Percentiles rank a stretch among this genome's conserved stretches.
Evolutionary conservation across 352 stramenopile genomes (phyloP).

Genomic region (Saprolegnia parasitica): DNA sequence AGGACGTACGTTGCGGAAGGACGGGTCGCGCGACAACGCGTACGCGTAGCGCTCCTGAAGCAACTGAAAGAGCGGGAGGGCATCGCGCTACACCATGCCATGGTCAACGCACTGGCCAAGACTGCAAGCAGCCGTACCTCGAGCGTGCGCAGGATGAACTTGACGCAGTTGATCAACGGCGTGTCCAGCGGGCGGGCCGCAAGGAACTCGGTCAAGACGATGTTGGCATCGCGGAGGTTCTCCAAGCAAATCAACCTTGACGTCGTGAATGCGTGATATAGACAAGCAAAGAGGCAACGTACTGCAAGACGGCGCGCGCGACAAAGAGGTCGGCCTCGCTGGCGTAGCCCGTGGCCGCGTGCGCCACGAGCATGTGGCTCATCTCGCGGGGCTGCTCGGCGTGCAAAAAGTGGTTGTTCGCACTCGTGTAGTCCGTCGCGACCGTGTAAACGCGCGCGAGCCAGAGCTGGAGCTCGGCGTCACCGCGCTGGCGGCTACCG

Average conservation of each 20-base stretch:
- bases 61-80: slow-evolving; percentile 80
- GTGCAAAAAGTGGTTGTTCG: slow-evolving; percentile 76
- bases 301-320: slow-evolving; percentile 72
- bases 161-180: slow-evolving; percentile 79
- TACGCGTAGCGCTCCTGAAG: slow-evolving; percentile 77
- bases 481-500: slow-evolving; percentile 64
- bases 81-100: slow-evolving; percentile 51
- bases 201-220: slow-evolving; percentile 65
- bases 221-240: slow-evolving; percentile 83
- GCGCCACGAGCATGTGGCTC: slow-evolving; percentile 63
- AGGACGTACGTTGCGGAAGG: slow-evolving; percentile 69
- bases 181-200: slow-evolving; percentile 52
- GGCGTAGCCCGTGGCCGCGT: slow-evolving; percentile 63
- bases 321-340: slow-evolving; percentile 82
- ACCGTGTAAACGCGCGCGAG: slow-evolving; percentile 49
- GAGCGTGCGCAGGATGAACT: slow-evolving; percentile 78
- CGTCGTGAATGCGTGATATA: background rate
- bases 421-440: slow-evolving; percentile 55
- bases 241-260: slow-evolving; percentile 68
- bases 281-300: slow-evolving; percentile 30
- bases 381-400: slow-evolving; percentile 67
- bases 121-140: slow-evolving; percentile 42
- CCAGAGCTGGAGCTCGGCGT: slow-evolving; percentile 70
- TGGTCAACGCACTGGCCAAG: background rate
- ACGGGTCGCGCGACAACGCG: slow-evolving; percentile 64